These are phyloP conservation scores for Pestalotiopsis sp. DNA, from an alignment of 2,329 filamentous ascomycete genomes.

Conservation along the genomic window DNA sequence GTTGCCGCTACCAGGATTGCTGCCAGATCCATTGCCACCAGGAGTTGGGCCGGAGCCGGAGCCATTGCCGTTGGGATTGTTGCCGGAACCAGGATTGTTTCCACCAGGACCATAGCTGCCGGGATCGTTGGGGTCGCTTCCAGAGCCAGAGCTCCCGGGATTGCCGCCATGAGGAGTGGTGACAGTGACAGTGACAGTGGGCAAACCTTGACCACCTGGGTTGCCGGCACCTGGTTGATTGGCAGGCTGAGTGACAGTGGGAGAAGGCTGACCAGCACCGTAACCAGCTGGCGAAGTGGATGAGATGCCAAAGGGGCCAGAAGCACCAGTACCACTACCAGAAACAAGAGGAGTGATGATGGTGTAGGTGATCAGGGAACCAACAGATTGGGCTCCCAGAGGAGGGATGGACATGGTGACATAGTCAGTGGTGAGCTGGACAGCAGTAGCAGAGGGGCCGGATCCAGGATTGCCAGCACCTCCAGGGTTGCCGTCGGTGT, in stretches of 20 bases:
- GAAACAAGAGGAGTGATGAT: constrained; percentile 10
- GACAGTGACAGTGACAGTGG: constrained; percentile 11
- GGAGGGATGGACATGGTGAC: constrained; percentile 15
- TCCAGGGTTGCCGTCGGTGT: neutral
- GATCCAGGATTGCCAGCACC: neutral
- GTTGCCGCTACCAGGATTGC: constrained; percentile 1
- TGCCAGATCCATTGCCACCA: neutral
- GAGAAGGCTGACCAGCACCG: constrained; percentile 1
- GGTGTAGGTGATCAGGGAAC: constrained; percentile 11
- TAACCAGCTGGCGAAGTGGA: constrained; percentile 1
- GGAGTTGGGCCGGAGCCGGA: neutral
- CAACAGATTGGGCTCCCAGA: constrained; percentile 8
- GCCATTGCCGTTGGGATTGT: neutral
- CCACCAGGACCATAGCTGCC: constrained; percentile 1
- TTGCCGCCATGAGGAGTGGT: constrained; percentile 4
- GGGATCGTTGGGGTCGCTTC: neutral
- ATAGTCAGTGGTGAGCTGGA: constrained; percentile 11
- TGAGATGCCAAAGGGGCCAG: constrained; percentile 14
- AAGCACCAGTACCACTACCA: neutral
- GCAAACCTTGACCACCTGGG: constrained; percentile 3
- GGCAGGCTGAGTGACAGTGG: constrained; percentile 1
- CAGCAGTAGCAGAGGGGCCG: constrained; percentile 5
- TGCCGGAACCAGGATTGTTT: neutral
- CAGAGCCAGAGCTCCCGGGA: constrained; percentile 2
- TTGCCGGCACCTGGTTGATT: constrained; percentile 6